Evolutionary conservation across 78 protist species (phyloP), one percentile per base, ranked within the genome.

Genomic region (Dictyostelium brefeldianum): DNA sequence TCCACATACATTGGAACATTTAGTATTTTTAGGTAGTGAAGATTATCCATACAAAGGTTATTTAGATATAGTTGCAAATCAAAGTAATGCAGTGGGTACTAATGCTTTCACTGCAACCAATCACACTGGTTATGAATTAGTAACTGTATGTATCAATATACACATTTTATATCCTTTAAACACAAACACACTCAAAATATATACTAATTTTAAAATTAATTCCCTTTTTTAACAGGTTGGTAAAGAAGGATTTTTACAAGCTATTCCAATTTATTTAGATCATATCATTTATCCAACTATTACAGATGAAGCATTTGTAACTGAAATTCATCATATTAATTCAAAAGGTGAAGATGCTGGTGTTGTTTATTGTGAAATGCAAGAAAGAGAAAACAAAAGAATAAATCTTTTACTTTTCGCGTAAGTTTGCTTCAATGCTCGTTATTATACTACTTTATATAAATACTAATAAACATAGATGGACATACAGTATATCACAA

Each of bases 221-320:
- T 27, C 12, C 27, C 25, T 0, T 64, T 64, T 5, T n/a, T n/a
- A n/a, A n/a, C n/a, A n/a, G 78, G 96, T 95, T 12, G 97, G 96
- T 22, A 9, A 70, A 15, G 94, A 97, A 36, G 99, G 99, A 18
- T 90, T 95, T 79, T 92, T 98, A n/a, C 47, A 47, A 43, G 27
- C 92, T 43, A 78, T 98, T 25, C 98, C 98, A 31, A 69, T 97
- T 47, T 98, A 80, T 70, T 64, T 97, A 6, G 99, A 98, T 83
- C 99, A 98, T 92, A 69, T 98, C 41, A 75, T 98, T 18, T 89
- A 82, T 83, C 98, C 99, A 12, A 90, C 96, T 7, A 46, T 98
- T 47, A 94, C 98, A 0, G 97, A 91, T 11, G 51, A 90, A 51
- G 87, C 77, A 20, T 83, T 85, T 74, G 50, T 36, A 10, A 87